A percentile compares a stretch with the other conserved stretches of the same genome.
These are phyloP conservation scores for Paralagenidium karlingii DNA, from an alignment of 352 stramenopile species.

Conservation along the genomic window DNA sequence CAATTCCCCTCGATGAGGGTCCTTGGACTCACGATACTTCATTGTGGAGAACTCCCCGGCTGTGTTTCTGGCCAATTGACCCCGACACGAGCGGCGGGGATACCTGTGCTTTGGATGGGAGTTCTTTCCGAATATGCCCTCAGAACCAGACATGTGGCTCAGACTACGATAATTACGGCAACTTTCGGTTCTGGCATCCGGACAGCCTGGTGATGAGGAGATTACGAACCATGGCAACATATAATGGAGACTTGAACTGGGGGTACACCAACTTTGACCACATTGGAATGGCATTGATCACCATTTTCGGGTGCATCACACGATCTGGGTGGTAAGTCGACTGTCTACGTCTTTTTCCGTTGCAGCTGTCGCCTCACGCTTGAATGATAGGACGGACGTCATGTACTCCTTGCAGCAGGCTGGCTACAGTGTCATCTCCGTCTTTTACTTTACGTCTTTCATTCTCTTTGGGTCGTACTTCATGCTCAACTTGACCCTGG, in stretches of 20 bases:
- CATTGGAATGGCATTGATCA: slow-evolving; percentile 64
- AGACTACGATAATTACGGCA: slow-evolving; percentile 42
- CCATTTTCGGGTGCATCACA: slow-evolving; percentile 87
- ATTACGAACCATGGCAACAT: slow-evolving; percentile 24
- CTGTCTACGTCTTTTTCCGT: neutral
- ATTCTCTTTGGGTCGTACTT: slow-evolving; percentile 86
- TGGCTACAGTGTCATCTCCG: slow-evolving; percentile 23
- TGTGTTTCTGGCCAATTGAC: slow-evolving; percentile 87
- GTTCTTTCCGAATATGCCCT: neutral
- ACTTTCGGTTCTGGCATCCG: slow-evolving; percentile 48
- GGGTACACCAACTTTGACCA: slow-evolving; percentile 85
- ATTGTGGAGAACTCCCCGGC: slow-evolving; percentile 29
- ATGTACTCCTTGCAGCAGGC: slow-evolving; percentile 59
- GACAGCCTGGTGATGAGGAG: slow-evolving; percentile 17
- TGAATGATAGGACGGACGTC: slow-evolving; percentile 23
- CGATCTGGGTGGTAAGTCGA: slow-evolving; percentile 79
- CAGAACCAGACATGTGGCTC: slow-evolving; percentile 30
- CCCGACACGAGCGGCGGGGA: slow-evolving; percentile 34
- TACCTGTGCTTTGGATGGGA: slow-evolving; percentile 35
- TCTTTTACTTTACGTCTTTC: slow-evolving; percentile 81
- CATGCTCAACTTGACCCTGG: slow-evolving; percentile 83
- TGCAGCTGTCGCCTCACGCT: neutral
- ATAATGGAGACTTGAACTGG: slow-evolving; percentile 70
- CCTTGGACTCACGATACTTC: slow-evolving; percentile 34
- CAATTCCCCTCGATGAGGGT: slow-evolving; percentile 18